Base-by-base conservation (phyloP, 1,284 basidiomycete genomes). In the Ustilago bromivora region DNA sequence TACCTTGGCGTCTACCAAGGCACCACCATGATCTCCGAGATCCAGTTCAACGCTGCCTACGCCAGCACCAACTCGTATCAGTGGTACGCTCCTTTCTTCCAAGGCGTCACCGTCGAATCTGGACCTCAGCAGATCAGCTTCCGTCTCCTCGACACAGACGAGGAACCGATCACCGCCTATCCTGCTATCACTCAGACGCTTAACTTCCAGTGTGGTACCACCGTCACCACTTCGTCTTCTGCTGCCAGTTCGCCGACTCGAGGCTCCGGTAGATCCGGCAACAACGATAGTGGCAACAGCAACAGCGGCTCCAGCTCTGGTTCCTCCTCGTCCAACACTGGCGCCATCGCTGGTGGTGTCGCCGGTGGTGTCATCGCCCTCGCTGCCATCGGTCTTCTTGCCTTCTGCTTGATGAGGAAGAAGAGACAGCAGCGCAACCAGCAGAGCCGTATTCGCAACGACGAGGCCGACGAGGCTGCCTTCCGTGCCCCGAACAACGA, bases 331-430 rank as follows among this genome's bases (percentile, higher is more conserved):
- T 77, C 71, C 47, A 72, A 65, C 38, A 70, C 69, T 31, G 75
- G 78, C 51, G 75, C 78, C 23, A 78, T 80, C 46, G 78, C 75
- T 13, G 78, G 78, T 13, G 78, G 78, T 55, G 75, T 78, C 6
- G 78, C 58, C 17, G 78, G 78, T 38, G 78, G 78, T 63, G 53
- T 78, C 12, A 63, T 56, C 46, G 78, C 58, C 15, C 58, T 80
- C 13, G 40, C 41, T 55, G 41, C 56, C 36, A 1, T 78, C 56
- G 75, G 40, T 23, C 60, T 78, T 7, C 41, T 75, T 32, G 64
- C 58, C n/a, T 75, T 80, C 66, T 78, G 68, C 61, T 35, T 74
- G n/a, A 75, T 52, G 58, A 58, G 61, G 49, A 67, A 56, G 57
- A 73, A 72, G 58, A 70, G 65, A 51, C 56, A 66, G 40, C 60